phyloP scores from a whole-genome alignment of 257 asterid species.

The Pogostemon cablin region DNA sequence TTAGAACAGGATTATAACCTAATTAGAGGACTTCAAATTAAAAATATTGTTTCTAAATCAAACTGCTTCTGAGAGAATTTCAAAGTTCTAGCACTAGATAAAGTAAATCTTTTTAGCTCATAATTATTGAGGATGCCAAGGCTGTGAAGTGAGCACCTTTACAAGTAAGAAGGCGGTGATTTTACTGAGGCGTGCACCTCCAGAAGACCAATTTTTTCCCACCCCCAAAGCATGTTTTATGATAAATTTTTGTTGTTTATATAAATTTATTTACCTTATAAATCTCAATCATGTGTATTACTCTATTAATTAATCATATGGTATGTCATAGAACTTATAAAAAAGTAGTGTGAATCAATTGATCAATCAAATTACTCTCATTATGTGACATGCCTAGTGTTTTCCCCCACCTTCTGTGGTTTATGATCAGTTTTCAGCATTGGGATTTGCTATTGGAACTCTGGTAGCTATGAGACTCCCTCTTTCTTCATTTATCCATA shows the following conservation, averaged over 20 bases:
- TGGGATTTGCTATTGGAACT: background rate
- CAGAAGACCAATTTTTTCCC: too few species aligned
- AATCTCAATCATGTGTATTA: too few species aligned
- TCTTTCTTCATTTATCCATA: conserved; percentile 3
- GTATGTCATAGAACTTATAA: too few species aligned
- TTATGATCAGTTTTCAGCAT: background rate
- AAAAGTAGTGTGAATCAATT: too few species aligned
- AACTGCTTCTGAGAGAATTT: conserved; percentile 9
- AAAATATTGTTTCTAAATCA: conserved; percentile 4
- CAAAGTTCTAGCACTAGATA: conserved; percentile 13
- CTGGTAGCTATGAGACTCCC: background rate
- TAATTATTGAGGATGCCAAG: background rate
- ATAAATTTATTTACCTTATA: too few species aligned
- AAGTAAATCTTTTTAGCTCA: background rate
- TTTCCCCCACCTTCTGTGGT: conserved; percentile 2
- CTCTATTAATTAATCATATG: too few species aligned
- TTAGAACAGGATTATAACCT: background rate
- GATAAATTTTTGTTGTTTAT: background rate
- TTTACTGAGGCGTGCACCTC: background rate
- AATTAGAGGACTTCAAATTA: background rate
- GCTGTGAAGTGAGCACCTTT: background rate
- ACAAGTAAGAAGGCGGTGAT: background rate
- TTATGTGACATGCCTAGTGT: background rate
- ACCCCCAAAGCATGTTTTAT: background rate
- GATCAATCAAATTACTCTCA: too few species aligned